Evolutionary conservation across 768 basidiomycete genomes (phyloP).

Genomic region (Coprinopsis marcescibilis): DNA sequence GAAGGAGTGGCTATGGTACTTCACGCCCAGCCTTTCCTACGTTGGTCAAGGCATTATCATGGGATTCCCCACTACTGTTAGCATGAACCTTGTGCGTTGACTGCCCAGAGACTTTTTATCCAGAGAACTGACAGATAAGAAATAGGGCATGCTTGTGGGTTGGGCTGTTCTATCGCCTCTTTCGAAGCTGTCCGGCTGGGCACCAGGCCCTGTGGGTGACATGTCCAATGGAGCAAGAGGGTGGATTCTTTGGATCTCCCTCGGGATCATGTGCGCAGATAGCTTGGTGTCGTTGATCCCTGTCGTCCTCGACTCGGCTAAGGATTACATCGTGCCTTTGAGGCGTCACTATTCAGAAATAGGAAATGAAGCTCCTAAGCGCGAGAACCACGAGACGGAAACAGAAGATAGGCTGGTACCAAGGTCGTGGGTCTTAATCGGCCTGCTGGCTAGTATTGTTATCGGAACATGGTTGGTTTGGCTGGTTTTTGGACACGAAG

Average conservation of each 20-base stretch:
- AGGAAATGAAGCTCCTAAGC: conserved; percentile 19
- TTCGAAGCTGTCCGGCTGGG: conserved; percentile 81
- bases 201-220: conserved; percentile 85
- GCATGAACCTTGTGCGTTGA: conserved; percentile 76
- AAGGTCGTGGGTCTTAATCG: conserved; percentile 65
- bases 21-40: conserved; percentile 87
- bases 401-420: conserved; percentile 79
- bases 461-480: conserved; percentile 79
- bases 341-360: conserved; percentile 18
- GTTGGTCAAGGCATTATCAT: conserved; percentile 97
- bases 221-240: conserved; percentile 87
- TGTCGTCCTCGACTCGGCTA: conserved; percentile 51
- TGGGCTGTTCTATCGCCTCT: conserved; percentile 94
- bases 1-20: conserved; percentile 87
- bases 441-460: conserved; percentile 54
- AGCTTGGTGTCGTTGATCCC: conserved; percentile 82
- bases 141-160: conserved; percentile 90
- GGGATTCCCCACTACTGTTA: conserved; percentile 91
- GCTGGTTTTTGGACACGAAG: conserved; percentile 84
- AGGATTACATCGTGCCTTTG: conserved; percentile 24
- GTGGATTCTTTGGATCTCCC: conserved; percentile 94
- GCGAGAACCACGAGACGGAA: conserved; percentile 63
- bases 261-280: conserved; percentile 95
- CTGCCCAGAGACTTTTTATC: too few species aligned
- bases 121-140: too few species aligned